A percentile compares a stretch with the other conserved stretches of the same genome.
Conservation (phyloP, 2,329 filamentous ascomycete species). For the Phaeosphaeria sp. region DNA sequence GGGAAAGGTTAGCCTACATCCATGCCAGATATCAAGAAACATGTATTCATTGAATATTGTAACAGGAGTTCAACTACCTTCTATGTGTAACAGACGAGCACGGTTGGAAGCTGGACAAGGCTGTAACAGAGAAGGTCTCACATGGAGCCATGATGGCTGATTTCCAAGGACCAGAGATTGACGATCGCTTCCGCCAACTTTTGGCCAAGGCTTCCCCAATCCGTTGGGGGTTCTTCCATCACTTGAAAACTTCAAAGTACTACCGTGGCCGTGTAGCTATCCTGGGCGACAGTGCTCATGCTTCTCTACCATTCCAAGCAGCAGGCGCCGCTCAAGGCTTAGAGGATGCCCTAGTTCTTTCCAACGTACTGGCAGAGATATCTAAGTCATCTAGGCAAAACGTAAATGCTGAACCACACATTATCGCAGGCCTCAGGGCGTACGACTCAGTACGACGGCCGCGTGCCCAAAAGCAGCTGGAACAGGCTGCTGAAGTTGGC, state of each 20-base stretch:
- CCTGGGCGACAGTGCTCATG: slow-evolving; percentile 34
- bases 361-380: slow-evolving; percentile 17
- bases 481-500: neutral
- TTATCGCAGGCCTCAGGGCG: slow-evolving; percentile 15
- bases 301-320: slow-evolving; percentile 26
- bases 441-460: slow-evolving; percentile 28
- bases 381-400: neutral
- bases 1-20: neutral
- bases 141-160: slow-evolving; percentile 27
- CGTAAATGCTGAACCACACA: neutral
- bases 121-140: slow-evolving; percentile 15
- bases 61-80: slow-evolving; percentile 2
- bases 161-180: slow-evolving; percentile 13
- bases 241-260: slow-evolving; percentile 25
- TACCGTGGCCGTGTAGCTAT: slow-evolving; percentile 22
- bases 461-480: slow-evolving; percentile 20
- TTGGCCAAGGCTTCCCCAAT: slow-evolving; percentile 16
- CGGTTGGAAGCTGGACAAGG: neutral
- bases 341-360: slow-evolving; percentile 35
- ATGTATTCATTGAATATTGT: neutral
- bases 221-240: slow-evolving; percentile 31
- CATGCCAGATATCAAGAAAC: neutral
- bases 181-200: slow-evolving; percentile 16
- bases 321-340: slow-evolving; percentile 32
- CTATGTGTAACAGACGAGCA: neutral